Conservation (phyloP, 164 flowering plant genomes). For the Liriodendron chinense region DNA sequence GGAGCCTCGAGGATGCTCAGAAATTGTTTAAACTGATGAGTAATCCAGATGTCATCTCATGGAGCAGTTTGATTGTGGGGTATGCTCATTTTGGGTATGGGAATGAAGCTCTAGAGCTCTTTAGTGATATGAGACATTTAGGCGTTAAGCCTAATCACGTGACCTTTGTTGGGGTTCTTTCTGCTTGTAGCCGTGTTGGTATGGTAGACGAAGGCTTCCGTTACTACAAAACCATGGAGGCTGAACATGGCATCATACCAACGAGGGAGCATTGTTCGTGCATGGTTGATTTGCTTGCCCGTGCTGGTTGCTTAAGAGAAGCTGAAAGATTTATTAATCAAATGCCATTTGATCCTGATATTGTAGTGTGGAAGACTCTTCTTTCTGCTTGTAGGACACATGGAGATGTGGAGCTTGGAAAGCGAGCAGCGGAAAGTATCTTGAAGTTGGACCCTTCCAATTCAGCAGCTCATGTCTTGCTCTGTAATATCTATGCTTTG, state of each 20-base stretch:
- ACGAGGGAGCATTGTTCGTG: constrained; percentile 65
- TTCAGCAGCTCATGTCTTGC: constrained; percentile 58
- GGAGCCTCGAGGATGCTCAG: constrained; percentile 39
- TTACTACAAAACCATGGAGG: constrained; percentile 43
- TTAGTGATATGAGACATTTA: constrained; percentile 37
- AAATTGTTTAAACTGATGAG: constrained; percentile 40
- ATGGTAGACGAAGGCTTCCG: constrained; percentile 55
- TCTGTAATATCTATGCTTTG: constrained; percentile 60
- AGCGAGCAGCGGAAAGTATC: constrained; percentile 53
- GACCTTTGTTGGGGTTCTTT: constrained; percentile 60
- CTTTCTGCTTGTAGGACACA: constrained; percentile 59
- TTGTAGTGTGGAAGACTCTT: constrained; percentile 59
- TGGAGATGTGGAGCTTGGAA: constrained; percentile 50
- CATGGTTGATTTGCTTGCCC: constrained; percentile 61
- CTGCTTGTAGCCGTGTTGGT: constrained; percentile 72
- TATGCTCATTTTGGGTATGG: constrained; percentile 60
- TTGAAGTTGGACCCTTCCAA: constrained; percentile 58
- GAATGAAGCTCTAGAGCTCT: constrained; percentile 51
- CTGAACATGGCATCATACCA: constrained; percentile 47
- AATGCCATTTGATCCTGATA: constrained; percentile 52
- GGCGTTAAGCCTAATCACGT: constrained; percentile 56
- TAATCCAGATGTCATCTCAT: constrained; percentile 56
- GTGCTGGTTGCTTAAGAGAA: constrained; percentile 53
- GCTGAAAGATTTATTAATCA: constrained; percentile 52
- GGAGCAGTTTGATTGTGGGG: constrained; percentile 65